Base-by-base conservation (phyloP, 768 basidiomycete genomes). In the Psilocybe cubensis region DNA sequence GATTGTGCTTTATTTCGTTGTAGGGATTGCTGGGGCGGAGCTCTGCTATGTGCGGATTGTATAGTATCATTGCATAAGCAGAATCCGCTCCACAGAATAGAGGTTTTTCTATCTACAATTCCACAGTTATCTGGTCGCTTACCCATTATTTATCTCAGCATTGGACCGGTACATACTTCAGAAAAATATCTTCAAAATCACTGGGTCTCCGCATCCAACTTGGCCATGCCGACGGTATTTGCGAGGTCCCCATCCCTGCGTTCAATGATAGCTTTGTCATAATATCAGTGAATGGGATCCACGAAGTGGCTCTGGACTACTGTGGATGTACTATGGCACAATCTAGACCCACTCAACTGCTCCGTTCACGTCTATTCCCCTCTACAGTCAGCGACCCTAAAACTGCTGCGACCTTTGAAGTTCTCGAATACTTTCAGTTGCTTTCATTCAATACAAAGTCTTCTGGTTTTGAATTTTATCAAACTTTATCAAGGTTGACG, bases 391-490 rank as follows among this genome's bases (percentile, higher is more conserved):
- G 27, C 0, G 56, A 67, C 8, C 76, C 76, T 0, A 42, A 58
- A 11, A 70, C 72, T 0, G 73, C 66, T 0, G 66, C 69, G 1
- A 77, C 73, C 0, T 72, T 76, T 44, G 29, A 40, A 0, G 56
- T 70, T 4, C 64, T 77, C 0, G 51, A 70, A 10, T 46, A 56
- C 2, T 76, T 74, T 41, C 76, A 79, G 17, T 18, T 72, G 1
- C 54, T 73, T 2, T 66, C 66, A 0, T 67, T 75, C 12, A 64
- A 72, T 33, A 70, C 68, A 0, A 77, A 77, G 49, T 25, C 67
- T 0, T 73, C 70, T 0, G 63, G 54, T 0, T 75, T 63, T 29
- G 70, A 75, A 29, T 77, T 69, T 55, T 77, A 74, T 50, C 57
- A 57, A 1, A 33, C 66, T 0, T 46, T 78, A 1, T 59, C 41